Conservation (phyloP, 2,329 filamentous ascomycete species). For the Fusarium clavum region DNA sequence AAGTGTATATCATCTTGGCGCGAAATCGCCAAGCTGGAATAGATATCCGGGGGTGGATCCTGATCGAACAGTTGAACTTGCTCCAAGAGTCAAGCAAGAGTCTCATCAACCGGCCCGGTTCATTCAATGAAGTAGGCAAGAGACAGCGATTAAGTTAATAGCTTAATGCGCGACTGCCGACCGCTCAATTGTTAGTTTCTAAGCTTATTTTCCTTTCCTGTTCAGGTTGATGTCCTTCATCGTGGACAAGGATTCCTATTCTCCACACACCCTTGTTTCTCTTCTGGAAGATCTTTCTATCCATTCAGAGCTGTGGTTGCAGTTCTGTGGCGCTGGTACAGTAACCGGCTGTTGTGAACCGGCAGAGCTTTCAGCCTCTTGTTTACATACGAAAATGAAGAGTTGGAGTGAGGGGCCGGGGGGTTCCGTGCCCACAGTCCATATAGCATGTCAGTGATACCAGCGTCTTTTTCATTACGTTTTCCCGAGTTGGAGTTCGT, state of each 20-base stretch:
- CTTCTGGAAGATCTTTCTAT: slow-evolving; percentile 29
- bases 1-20: slow-evolving; percentile 26
- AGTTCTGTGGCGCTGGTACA: slow-evolving; percentile 27
- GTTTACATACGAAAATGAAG: not conserved
- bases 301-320: slow-evolving; percentile 19
- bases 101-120: slow-evolving; percentile 39
- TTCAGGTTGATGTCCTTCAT: slow-evolving; percentile 11
- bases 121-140: slow-evolving; percentile 20
- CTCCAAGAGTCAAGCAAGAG: slow-evolving; percentile 2
- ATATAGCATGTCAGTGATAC: slow-evolving; percentile 17
- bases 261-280: slow-evolving; percentile 21
- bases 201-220: slow-evolving; percentile 26
- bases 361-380: slow-evolving; percentile 11
- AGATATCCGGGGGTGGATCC: slow-evolving; percentile 29
- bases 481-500: slow-evolving; percentile 18
- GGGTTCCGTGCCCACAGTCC: slow-evolving; percentile 28
- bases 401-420: slow-evolving; percentile 14
- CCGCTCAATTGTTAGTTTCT: slow-evolving; percentile 14
- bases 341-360: slow-evolving; percentile 7
- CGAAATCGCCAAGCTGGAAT: slow-evolving; percentile 25
- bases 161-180: slow-evolving; percentile 13
- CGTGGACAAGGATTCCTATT: slow-evolving; percentile 25
- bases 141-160: slow-evolving; percentile 7
- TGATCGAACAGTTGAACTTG: not conserved
- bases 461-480: slow-evolving; percentile 44